A percentile compares a stretch with the other conserved stretches of the same genome.
Evolutionary conservation across 177 flowering plant genomes (phyloP).

Genomic region (Vitis hybrid): DNA sequence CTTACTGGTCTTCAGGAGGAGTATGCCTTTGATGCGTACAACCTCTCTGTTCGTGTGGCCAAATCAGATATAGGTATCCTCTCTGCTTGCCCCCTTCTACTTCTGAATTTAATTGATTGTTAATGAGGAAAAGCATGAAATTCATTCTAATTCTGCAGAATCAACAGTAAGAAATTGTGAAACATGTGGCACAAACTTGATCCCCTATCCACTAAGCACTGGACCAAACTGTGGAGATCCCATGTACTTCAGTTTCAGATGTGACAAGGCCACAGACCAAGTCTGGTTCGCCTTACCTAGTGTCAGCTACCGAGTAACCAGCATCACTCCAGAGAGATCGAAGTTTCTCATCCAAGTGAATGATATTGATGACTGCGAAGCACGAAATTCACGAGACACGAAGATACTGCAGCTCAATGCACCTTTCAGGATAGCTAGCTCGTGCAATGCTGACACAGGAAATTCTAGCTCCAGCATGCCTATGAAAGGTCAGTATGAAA

Average conservation of each 20-base stretch:
- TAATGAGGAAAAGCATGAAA: no score
- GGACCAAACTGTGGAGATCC: slow-evolving; percentile 15
- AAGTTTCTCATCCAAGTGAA: slow-evolving; percentile 3
- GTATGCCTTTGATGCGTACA: background rate
- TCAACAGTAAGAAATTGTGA: slow-evolving; percentile 6
- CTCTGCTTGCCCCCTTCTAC: no score
- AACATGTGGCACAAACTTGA: slow-evolving; percentile 12
- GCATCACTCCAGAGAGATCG: background rate
- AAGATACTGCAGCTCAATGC: background rate
- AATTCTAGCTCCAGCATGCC: no score
- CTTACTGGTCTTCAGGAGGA: slow-evolving; percentile 19
- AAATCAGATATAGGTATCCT: slow-evolving; percentile 23
- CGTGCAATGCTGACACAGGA: background rate
- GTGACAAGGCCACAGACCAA: background rate
- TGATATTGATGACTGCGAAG: background rate
- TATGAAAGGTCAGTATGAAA: background rate
- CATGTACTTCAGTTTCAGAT: slow-evolving; percentile 7
- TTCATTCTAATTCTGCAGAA: slow-evolving; percentile 1
- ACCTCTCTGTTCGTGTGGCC: slow-evolving; percentile 22
- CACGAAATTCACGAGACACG: background rate
- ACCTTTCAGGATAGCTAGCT: background rate
- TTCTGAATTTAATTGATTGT: no score
- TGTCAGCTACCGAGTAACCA: slow-evolving; percentile 1
- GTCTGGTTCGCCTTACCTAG: background rate
- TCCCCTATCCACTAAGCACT: slow-evolving; percentile 21